Conservation (phyloP, 139 green algal genomes). For the Chlamydomonas schloesseri region DNA sequence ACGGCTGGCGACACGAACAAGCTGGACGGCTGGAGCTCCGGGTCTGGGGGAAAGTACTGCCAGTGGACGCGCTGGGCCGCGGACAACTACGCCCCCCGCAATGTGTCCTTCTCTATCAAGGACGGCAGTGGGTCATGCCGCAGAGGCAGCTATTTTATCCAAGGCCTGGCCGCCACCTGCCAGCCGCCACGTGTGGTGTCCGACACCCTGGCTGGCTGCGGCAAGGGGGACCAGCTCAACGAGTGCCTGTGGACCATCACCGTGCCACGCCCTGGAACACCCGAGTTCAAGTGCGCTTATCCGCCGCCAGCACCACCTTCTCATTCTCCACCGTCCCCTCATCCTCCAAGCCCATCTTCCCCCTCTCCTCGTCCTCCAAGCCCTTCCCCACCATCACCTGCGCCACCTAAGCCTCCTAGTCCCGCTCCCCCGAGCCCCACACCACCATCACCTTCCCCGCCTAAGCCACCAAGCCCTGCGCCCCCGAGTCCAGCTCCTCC, state of each 20-base stretch:
- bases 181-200: background rate
- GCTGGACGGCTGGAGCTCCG: background rate
- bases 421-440: too few species aligned
- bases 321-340: too few species aligned
- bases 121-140: background rate
- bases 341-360: too few species aligned
- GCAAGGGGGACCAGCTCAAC: background rate
- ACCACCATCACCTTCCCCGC: too few species aligned
- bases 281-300: background rate
- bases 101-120: background rate
- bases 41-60: background rate
- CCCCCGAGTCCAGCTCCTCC: too few species aligned
- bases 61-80: slow-evolving; percentile 4
- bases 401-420: too few species aligned
- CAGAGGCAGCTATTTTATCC: too few species aligned
- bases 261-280: background rate
- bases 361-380: too few species aligned
- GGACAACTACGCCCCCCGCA: background rate
- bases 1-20: background rate
- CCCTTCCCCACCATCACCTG: too few species aligned
- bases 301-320: too few species aligned
- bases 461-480: too few species aligned
- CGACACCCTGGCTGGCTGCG: background rate
- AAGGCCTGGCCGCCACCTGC: too few species aligned
- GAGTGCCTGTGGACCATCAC: background rate